These are phyloP conservation scores for Sindora glabra DNA, from an alignment of 306 rosid genomes.

Conservation along the genomic window DNA sequence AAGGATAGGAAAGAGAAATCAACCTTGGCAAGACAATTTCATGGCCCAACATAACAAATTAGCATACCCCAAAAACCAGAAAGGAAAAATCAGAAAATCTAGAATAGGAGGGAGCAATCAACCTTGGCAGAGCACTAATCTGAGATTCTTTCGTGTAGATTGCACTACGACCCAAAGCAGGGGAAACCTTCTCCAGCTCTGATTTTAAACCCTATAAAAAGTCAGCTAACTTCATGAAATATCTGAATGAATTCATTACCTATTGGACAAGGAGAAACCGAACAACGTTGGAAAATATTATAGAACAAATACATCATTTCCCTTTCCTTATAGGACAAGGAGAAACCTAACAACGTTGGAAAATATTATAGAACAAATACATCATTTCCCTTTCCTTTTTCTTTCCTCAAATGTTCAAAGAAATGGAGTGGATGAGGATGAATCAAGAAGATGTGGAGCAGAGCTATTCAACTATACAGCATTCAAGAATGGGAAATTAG, in stretches of 20 bases:
- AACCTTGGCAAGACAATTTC: conserved; percentile 29
- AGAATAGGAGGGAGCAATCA: conserved; percentile 9
- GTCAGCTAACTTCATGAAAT: conserved; percentile 12
- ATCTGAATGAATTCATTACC: neutral
- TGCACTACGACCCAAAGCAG: conserved; percentile 90
- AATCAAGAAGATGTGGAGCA: neutral
- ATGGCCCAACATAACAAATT: neutral
- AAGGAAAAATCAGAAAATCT: neutral
- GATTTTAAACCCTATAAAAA: conserved; percentile 84
- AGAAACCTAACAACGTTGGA: no score
- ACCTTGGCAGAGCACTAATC: conserved; percentile 92
- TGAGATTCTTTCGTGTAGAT: conserved; percentile 76
- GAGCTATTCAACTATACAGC: neutral
- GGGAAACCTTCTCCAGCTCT: conserved; percentile 88
- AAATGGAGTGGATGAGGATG: no score
- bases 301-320: neutral
- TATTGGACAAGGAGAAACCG: neutral
- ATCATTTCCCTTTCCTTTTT: no score
- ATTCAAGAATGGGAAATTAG: neutral
- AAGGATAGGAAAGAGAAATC: conserved; percentile 4
- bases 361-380: no score
- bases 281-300: neutral
- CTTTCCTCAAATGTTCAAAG: no score
- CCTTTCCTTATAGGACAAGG: no score
- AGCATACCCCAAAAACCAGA: neutral